Percentiles rank a stretch among this genome's conserved stretches.
These are phyloP conservation scores for Clavariopsis aquatica DNA, from an alignment of 495 filamentous ascomycete species.

Conservation along the genomic window DNA sequence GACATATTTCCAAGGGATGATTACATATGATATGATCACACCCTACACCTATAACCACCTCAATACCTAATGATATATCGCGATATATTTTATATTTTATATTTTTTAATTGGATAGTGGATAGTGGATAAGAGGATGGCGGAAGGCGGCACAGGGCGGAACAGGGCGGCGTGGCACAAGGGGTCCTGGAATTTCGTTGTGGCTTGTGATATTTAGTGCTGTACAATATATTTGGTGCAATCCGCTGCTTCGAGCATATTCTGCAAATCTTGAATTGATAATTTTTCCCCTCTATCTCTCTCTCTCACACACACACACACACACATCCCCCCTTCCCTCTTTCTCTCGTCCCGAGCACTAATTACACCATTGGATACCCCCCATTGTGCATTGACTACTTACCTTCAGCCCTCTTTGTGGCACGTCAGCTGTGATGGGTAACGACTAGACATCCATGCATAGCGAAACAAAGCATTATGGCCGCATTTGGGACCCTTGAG, in stretches of 20 bases:
- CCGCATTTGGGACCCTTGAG: background rate
- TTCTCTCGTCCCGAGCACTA: no score
- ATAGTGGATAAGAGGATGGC: background rate
- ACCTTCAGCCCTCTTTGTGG: background rate
- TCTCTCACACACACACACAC: no score
- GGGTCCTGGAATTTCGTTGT: slow-evolving; percentile 16
- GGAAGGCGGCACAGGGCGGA: no score
- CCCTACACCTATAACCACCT: slow-evolving; percentile 3
- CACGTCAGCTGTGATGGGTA: background rate
- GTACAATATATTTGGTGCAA: slow-evolving; percentile 19
- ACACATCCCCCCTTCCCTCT: no score
- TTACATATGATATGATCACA: slow-evolving; percentile 9
- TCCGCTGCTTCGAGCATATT: background rate
- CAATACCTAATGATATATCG: background rate
- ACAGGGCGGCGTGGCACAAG: slow-evolving; percentile 3
- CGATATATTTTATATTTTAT: slow-evolving; percentile 4
- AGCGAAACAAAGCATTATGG: background rate
- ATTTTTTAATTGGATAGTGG: slow-evolving; percentile 29
- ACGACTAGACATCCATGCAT: background rate
- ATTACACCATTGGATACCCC: no score
- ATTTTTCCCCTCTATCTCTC: background rate
- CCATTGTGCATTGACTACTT: no score
- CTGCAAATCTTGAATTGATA: background rate
- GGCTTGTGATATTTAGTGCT: no score
- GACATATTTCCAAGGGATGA: background rate